phyloP scores from a whole-genome alignment of 257 asterid genomes.

The Solanum chmielewskii region DNA sequence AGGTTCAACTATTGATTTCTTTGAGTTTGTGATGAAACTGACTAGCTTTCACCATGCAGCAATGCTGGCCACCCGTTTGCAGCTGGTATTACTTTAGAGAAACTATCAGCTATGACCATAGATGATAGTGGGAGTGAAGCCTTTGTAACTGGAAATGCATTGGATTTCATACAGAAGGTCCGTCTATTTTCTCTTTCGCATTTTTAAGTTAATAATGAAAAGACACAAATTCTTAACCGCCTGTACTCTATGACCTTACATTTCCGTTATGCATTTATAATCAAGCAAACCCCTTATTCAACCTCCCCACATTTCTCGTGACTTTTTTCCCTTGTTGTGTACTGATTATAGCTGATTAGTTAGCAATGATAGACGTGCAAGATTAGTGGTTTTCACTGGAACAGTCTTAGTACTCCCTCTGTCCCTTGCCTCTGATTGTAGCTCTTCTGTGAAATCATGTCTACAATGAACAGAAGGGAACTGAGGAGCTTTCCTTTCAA shows the following conservation, averaged over 20 bases:
- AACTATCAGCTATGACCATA: conserved; percentile 83
- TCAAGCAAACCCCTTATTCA: background rate
- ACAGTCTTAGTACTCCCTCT: background rate
- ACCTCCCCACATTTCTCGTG: background rate
- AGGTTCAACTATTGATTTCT: background rate
- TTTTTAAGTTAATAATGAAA: background rate
- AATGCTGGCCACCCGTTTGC: conserved; percentile 94
- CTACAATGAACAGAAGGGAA: background rate
- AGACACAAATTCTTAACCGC: background rate
- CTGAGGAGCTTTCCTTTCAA: background rate
- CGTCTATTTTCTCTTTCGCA: background rate
- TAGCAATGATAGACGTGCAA: background rate
- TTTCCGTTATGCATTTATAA: background rate
- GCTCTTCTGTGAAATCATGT: background rate
- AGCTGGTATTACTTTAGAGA: conserved; percentile 78
- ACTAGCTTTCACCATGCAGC: conserved; percentile 31
- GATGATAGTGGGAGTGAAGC: conserved; percentile 86
- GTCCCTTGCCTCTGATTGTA: background rate
- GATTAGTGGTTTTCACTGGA: background rate
- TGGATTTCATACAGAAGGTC: conserved; percentile 89
- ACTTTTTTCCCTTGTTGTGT: background rate
- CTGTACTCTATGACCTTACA: background rate
- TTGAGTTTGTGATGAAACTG: background rate
- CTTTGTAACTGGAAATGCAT: conserved; percentile 80
- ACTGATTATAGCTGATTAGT: background rate